Evolutionary conservation across 73 alveolate species (phyloP), one percentile per base, ranked within the genome.

Genomic region (Symbiodinium natans): DNA sequence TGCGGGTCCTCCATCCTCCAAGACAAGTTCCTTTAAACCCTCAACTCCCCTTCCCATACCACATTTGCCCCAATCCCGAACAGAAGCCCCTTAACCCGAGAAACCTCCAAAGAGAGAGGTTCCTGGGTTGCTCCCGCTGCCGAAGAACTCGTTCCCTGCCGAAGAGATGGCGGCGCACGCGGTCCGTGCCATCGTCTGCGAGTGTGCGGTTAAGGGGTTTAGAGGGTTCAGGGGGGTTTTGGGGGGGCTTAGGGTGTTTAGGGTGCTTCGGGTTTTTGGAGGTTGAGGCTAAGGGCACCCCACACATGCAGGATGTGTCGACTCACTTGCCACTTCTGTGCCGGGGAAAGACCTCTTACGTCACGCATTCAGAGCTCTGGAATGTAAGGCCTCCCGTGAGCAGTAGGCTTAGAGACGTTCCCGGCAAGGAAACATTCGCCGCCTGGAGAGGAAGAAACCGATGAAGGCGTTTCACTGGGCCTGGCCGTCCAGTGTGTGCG

Each of bases 141-240:
- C 97, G 75, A 90, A 90, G 97, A 90, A 90, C 29, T 71, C 89
- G 41, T 90, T 41, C 80, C 97, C 97, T 0, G 97, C 97, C 13
- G 97, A 90, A 42, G 89, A 90, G 56, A 90, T 90, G 97, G 97
- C 97, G 33, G 97, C 97, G n/a, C 88, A 71, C 15, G 87, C 39
- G 27, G 97, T 85, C 3, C 13, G 97, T 38, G 0, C 1, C 41
- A 38, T 29, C 43, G 82, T 39, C 10, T n/a, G 52, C 43, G 17
- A 6, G 1, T 23, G 21, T 27, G 21, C 11, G 77, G 36, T 59
- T 17, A 8, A n/a, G n/a, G n/a, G n/a, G n/a, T n/a, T n/a, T n/a
- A n/a, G n/a, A n/a, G n/a, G n/a, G n/a, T n/a, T n/a, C n/a, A n/a
- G n/a, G n/a, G n/a, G n/a, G n/a, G n/a, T n/a, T n/a, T n/a, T n/a